Evolutionary conservation across 163 green algal species (phyloP).

Genomic region (Botryococcus braunii): DNA sequence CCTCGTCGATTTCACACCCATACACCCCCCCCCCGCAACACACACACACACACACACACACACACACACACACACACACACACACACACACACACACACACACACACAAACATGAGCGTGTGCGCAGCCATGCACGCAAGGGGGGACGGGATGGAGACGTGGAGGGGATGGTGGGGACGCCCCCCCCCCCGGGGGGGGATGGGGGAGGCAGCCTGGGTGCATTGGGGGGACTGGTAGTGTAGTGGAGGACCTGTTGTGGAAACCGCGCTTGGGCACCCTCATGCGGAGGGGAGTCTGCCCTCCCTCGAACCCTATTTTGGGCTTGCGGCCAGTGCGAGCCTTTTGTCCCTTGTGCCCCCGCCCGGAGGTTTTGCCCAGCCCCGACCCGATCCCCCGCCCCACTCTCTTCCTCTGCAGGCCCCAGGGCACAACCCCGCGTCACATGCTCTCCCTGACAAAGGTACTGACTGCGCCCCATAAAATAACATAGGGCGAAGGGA

Average conservation of each 20-base stretch:
- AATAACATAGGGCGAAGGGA: no score
- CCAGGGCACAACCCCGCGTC: neutral
- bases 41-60: no score
- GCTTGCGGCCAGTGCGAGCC: conserved; percentile 37
- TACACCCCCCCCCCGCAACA: no score
- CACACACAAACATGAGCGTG: no score
- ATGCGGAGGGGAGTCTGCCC: conserved; percentile 66
- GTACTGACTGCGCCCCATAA: no score
- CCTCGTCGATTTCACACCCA: no score
- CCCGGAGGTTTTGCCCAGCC: conserved; percentile 70
- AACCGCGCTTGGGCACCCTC: conserved; percentile 56
- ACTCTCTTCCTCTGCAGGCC: conserved; percentile 38
- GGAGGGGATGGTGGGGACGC: no score
- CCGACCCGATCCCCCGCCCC: conserved; percentile 67
- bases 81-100: no score
- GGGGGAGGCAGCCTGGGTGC: neutral
- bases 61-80: no score
- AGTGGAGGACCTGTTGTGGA: conserved; percentile 48
- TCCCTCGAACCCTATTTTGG: conserved; percentile 65
- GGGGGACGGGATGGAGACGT: no score
- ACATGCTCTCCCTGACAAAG: no score
- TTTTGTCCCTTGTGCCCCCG: conserved; percentile 84
- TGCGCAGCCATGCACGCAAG: neutral
- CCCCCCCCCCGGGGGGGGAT: no score
- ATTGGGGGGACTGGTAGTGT: neutral